Evolutionary conservation across 352 stramenopile species (phyloP).

Genomic region (Peronospora farinosa): DNA sequence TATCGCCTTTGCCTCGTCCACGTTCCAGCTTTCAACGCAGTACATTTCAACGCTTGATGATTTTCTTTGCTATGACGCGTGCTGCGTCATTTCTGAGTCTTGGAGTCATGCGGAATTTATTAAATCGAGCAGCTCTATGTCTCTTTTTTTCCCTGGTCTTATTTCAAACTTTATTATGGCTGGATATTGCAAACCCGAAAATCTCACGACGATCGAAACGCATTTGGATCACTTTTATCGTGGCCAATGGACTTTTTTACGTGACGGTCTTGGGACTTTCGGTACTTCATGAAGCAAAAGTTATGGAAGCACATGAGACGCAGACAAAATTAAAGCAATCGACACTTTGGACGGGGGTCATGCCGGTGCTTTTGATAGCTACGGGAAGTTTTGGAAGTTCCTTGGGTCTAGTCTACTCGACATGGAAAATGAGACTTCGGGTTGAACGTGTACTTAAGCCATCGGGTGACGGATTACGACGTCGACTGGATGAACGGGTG

Average conservation of each 20-base stretch:
- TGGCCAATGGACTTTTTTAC: constrained; percentile 76
- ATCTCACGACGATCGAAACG: constrained; percentile 59
- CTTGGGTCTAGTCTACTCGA: constrained; percentile 69
- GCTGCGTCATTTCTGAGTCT: constrained; percentile 47
- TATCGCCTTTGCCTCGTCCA: constrained; percentile 21
- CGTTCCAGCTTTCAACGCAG: constrained; percentile 33
- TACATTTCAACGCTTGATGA: constrained; percentile 70
- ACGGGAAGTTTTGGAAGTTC: constrained; percentile 61
- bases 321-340: constrained; percentile 11
- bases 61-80: constrained; percentile 53
- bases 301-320: constrained; percentile 16
- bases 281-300: constrained; percentile 36
- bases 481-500: constrained; percentile 53
- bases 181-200: constrained; percentile 83
- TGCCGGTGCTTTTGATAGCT: constrained; percentile 66
- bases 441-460: constrained; percentile 65
- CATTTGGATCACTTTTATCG: constrained; percentile 69
- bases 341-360: constrained; percentile 43
- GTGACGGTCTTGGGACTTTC: constrained; percentile 51
- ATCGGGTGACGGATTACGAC: constrained; percentile 31
- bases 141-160: constrained; percentile 84
- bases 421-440: constrained; percentile 59
- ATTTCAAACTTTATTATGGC: constrained; percentile 82
- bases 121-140: constrained; percentile 69
- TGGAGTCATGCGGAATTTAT: constrained; percentile 36